A percentile compares a stretch with the other conserved stretches of the same genome.
Evolutionary conservation across 257 asterid genomes (phyloP).

Genomic region (Nicotiana tomentosiformis): DNA sequence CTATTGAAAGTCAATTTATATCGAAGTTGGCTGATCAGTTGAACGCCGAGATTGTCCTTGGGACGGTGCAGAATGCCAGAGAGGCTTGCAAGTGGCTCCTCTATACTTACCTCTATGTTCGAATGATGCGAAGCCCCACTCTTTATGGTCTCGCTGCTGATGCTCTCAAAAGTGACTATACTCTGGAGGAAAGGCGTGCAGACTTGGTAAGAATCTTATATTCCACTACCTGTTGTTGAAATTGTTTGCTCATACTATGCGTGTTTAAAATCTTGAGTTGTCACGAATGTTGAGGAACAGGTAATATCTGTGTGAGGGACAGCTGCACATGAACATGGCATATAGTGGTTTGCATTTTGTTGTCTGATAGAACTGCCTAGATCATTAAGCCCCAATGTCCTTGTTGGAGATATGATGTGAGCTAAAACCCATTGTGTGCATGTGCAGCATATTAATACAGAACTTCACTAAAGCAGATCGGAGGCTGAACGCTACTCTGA

Average conservation of each 20-base stretch:
- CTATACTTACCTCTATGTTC: constrained; percentile 37
- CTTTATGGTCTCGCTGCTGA: constrained; percentile 35
- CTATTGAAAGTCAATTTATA: constrained; percentile 38
- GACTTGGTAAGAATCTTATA: constrained; percentile 22
- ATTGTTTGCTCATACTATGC: not conserved
- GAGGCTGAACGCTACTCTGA: not conserved
- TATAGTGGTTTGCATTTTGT: not conserved
- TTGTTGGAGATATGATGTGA: not conserved
- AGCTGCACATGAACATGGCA: not conserved
- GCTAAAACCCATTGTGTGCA: not conserved
- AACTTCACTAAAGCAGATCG: not conserved
- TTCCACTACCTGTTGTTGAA: not conserved
- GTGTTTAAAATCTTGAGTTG: not conserved
- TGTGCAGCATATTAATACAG: not conserved
- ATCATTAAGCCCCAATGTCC: not conserved
- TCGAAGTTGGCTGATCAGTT: constrained; percentile 42
- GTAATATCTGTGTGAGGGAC: not conserved
- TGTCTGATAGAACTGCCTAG: not conserved
- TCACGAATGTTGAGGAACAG: not conserved
- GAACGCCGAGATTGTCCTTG: constrained; percentile 44
- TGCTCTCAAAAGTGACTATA: constrained; percentile 17
- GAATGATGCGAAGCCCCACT: constrained; percentile 37
- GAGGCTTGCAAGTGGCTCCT: constrained; percentile 42
- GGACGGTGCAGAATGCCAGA: constrained; percentile 38
- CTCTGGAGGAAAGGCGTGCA: constrained; percentile 33